Evolutionary conservation across 169 alveolate species (phyloP).

Genomic region (Plasmodium fragile): DNA sequence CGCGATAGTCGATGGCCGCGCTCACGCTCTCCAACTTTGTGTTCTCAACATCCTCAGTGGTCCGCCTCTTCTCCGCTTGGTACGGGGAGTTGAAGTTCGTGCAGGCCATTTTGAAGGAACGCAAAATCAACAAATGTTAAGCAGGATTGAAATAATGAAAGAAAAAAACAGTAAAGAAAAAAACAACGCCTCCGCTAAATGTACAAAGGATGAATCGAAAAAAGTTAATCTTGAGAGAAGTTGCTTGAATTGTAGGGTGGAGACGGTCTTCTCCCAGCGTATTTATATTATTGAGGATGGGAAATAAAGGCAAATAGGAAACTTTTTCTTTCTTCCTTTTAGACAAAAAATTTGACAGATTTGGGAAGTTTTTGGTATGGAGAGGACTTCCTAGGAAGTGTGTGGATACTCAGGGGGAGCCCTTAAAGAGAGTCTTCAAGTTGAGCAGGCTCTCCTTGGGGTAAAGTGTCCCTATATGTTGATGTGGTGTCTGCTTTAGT

Average conservation of each 20-base stretch:
- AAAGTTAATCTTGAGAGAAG: neutral
- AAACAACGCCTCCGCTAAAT: neutral
- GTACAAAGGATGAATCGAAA: neutral
- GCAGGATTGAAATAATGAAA: conserved; percentile 10
- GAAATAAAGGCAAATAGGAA: neutral
- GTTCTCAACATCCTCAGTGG: conserved; percentile 57
- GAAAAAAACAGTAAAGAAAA: neutral
- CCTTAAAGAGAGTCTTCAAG: neutral
- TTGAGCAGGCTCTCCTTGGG: neutral
- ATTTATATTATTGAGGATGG: neutral
- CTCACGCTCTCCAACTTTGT: conserved; percentile 20
- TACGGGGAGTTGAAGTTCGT: conserved; percentile 80
- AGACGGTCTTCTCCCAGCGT: neutral
- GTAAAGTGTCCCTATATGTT: neutral
- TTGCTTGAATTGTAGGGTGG: neutral
- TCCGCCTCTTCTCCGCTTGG: conserved; percentile 79
- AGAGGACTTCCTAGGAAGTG: neutral
- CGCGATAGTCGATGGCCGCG: conserved; percentile 77
- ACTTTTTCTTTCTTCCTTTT: neutral
- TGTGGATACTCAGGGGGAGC: neutral
- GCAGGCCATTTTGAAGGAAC: conserved; percentile 38
- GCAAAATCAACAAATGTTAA: neutral
- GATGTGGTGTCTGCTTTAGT: neutral
- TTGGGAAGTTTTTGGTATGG: neutral
- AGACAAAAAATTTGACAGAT: neutral